Evolutionary conservation across 2,329 filamentous ascomycete species (phyloP).

Genomic region (Calonectria pseudoturangicola): DNA sequence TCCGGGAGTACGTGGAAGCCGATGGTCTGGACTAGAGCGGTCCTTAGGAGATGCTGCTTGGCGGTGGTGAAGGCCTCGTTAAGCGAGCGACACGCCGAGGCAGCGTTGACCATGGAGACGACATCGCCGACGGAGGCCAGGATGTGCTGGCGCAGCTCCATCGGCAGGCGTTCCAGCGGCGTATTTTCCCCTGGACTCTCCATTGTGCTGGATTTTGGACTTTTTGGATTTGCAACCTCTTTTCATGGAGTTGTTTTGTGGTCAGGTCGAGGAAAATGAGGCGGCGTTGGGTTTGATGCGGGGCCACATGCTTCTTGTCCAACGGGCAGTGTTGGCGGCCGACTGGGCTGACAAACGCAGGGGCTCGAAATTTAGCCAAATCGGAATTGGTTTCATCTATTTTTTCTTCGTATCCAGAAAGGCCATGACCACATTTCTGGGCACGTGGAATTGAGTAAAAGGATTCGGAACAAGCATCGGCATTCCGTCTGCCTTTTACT

Average conservation of each 20-base stretch:
- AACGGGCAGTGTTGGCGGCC: no score
- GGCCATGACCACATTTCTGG: no score
- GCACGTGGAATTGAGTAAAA: no score
- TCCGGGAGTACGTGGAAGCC: not conserved
- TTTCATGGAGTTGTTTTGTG: no score
- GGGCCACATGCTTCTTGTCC: not conserved
- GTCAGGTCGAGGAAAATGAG: no score
- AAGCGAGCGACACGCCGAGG: not conserved
- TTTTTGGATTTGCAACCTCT: no score
- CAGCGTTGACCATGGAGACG: not conserved
- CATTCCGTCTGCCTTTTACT: no score
- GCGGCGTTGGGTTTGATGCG: not conserved
- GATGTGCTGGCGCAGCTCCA: conserved; percentile 1
- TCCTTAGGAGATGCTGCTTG: not conserved
- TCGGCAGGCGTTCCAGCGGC: not conserved
- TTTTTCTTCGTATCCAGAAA: no score
- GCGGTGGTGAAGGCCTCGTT: conserved; percentile 1
- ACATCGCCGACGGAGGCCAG: conserved; percentile 6
- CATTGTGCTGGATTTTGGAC: not conserved
- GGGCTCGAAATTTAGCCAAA: no score
- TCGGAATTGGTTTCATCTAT: no score
- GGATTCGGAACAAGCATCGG: no score
- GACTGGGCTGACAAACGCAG: no score
- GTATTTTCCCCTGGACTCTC: not conserved
- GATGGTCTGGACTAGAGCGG: not conserved